Evolutionary conservation across 192 early-diverging fungal species (phyloP), one percentile per base, ranked within the genome.

Genomic region (Spinellus fusiger): DNA sequence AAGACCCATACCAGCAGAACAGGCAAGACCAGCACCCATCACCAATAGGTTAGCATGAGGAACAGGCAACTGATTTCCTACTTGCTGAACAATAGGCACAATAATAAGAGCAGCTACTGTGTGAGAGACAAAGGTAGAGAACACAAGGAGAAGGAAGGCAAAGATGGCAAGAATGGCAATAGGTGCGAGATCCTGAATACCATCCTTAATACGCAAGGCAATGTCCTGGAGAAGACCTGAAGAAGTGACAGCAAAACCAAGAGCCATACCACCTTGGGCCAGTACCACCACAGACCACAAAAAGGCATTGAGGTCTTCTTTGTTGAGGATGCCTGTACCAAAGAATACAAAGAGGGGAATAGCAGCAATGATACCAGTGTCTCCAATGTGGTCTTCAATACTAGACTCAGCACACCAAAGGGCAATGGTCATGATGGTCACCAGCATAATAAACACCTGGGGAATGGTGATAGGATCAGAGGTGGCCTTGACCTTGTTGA

Each of bases 31-130:
- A 18, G 84, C 77, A 32, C 81, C 83, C 87, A 91, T 87, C 38
- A 91, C 86, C 54, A 91, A 66, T 46, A 85, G 78, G 12, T 81
- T 67, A 18, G 87, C 77, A 48, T 85, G 79, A 29, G 89, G 87
- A 54, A 85, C 81, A 20, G 82, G 76, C 62, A 91, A 69, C 4
- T 70, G 60, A n/a, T 70, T 56, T 16, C 87, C 89, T 35, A 91
- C 84, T 59, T 89, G 74, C 48, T 83, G 76, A 46, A 91, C 83
- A 50, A 91, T 86, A 9, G 86, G 86, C 44, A 91, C 64, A 20
- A 91, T 85, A 52, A 91, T 91, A 46, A 91, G 71, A 1, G 89
- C 89, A 3, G 85, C 89, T 20, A 91, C 89, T 1, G 89, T 91
- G 58, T 91, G 89, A 3, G 80, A 83, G 31, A 91, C 85, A 70